A percentile compares a stretch with the other conserved stretches of the same genome.
Conservation (phyloP, 2,329 filamentous ascomycete species). For the Hysterium pulicare region DNA sequence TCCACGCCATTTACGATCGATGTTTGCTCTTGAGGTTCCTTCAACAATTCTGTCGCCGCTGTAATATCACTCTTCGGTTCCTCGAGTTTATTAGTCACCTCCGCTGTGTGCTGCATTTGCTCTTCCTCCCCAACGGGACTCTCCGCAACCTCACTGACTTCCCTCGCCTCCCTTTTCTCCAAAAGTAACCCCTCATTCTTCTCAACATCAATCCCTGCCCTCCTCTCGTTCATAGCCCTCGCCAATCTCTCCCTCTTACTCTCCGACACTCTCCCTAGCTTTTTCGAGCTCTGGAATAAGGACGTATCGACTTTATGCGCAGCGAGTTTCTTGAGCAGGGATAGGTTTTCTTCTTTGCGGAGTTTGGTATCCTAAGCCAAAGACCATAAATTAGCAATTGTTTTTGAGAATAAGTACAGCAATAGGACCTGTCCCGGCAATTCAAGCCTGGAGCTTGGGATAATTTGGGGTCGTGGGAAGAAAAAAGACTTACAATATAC, state of each 20-base stretch:
- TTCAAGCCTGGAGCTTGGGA: no score
- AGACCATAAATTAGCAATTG: constrained; percentile 2
- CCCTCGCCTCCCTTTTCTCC: constrained; percentile 30
- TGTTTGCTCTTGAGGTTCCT: constrained; percentile 13
- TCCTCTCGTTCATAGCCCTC: constrained; percentile 61
- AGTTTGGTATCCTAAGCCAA: constrained; percentile 72
- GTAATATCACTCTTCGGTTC: constrained; percentile 2
- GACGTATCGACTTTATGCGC: constrained; percentile 77
- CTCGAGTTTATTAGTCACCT: background rate
- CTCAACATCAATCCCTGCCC: constrained; percentile 59
- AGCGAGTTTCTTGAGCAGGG: constrained; percentile 78
- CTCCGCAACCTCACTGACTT: constrained; percentile 30
- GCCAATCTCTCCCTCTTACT: constrained; percentile 67
- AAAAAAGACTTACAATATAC: constrained; percentile 54
- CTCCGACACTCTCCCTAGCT: constrained; percentile 68
- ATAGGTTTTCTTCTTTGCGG: constrained; percentile 86
- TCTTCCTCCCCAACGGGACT: constrained; percentile 25
- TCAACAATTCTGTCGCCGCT: background rate
- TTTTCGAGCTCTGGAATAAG: constrained; percentile 72
- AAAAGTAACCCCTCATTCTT: constrained; percentile 57
- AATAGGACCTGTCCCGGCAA: no score
- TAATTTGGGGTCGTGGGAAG: no score
- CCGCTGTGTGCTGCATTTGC: background rate
- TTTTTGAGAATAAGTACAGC: no score
- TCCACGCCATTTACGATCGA: no score